Evolutionary conservation across 805 yeast species (phyloP).

Genomic region (Kuraishia capsulata): DNA sequence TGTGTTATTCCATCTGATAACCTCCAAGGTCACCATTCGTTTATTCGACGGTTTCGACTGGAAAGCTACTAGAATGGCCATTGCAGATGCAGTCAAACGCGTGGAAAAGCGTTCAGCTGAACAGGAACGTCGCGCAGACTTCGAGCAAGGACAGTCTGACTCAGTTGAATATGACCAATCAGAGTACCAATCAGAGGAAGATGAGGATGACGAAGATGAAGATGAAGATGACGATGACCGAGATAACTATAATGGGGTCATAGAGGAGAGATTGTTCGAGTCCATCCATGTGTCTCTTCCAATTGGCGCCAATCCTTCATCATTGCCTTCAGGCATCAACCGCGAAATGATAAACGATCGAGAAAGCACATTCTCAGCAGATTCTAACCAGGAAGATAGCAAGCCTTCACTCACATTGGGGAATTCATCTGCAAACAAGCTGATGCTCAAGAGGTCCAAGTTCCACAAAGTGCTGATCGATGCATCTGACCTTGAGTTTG

Average conservation of each 20-base stretch:
- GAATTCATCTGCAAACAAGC: constrained; percentile 24
- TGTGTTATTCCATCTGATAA: constrained; percentile 19
- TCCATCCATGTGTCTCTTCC: constrained; percentile 69
- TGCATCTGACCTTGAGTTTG: constrained; percentile 40
- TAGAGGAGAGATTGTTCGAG: constrained; percentile 63
- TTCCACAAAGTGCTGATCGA: constrained; percentile 51
- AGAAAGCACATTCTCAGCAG: not conserved
- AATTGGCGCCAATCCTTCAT: constrained; percentile 32
- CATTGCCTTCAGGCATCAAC: constrained; percentile 46
- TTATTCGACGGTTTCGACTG: constrained; percentile 92
- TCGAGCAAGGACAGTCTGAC: not conserved
- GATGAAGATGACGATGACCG: constrained; percentile 10
- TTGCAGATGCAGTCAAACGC: constrained; percentile 53
- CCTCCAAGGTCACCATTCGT: constrained; percentile 32
- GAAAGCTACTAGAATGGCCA: constrained; percentile 63
- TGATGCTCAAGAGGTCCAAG: constrained; percentile 58
- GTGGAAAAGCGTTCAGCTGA: constrained; percentile 28
- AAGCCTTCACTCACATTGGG: not conserved
- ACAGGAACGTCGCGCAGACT: not conserved
- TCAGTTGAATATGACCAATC: constrained; percentile 5
- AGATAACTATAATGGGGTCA: constrained; percentile 18
- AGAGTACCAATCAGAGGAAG: not conserved
- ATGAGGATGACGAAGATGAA: constrained; percentile 3
- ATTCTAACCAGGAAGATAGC: not conserved
- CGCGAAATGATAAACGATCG: constrained; percentile 20